phyloP scores from a whole-genome alignment of 371 early-diverging fungal genomes.

The Nematocida homosporus region DNA sequence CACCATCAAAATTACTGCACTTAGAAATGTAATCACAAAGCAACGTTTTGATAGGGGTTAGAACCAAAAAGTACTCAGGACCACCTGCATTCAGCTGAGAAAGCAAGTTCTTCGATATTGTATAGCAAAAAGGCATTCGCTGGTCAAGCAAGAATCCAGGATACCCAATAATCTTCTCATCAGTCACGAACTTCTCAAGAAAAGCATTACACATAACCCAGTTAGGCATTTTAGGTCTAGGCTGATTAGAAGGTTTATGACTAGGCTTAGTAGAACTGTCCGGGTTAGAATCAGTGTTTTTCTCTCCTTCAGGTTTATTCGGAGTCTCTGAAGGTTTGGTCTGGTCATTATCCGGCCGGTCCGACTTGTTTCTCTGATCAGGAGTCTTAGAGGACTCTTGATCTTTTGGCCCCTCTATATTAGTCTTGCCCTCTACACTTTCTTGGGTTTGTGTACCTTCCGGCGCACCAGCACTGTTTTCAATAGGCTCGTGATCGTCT shows the following conservation, averaged over 20 bases:
- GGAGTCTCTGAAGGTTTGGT: no score
- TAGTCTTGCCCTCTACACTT: neutral
- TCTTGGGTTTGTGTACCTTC: neutral
- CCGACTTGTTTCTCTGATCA: no score
- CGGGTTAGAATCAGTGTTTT: neutral
- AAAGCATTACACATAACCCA: slow-evolving; percentile 48
- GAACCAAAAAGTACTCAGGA: neutral
- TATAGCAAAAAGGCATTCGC: slow-evolving; percentile 25
- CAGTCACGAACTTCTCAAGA: slow-evolving; percentile 69
- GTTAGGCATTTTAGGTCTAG: neutral
- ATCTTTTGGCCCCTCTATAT: neutral
- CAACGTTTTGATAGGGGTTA: slow-evolving; percentile 68
- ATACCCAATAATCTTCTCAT: slow-evolving; percentile 67
- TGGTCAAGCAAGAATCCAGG: neutral
- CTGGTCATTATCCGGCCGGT: no score
- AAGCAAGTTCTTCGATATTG: slow-evolving; percentile 26
- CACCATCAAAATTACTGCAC: slow-evolving; percentile 91
- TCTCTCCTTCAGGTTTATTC: no score
- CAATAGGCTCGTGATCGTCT: neutral
- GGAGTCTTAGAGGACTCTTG: no score
- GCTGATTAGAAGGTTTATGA: neutral
- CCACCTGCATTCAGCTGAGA: neutral
- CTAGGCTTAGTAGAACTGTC: neutral
- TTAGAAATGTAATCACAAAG: slow-evolving; percentile 72
- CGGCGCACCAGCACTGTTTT: neutral